Evolutionary conservation across 2,329 filamentous ascomycete species (phyloP), one percentile per base, ranked within the genome.

Genomic region (Colletotrichum melonis): DNA sequence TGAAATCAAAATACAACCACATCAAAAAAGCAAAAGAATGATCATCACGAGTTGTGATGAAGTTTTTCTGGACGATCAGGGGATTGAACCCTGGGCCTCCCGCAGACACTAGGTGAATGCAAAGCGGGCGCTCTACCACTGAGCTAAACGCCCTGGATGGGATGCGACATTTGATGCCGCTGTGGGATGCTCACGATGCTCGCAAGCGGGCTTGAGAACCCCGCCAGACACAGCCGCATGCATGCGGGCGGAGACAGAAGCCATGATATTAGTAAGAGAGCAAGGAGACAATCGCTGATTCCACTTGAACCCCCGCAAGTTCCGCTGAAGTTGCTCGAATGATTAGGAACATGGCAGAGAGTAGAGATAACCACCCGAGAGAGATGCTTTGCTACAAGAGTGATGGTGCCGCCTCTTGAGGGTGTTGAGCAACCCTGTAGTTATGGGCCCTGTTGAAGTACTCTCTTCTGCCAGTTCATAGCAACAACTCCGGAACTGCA

Each of bases 81-180:
- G 58, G 69, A 72, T 72, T 59, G 69, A 72, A 72, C 58, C 69
- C 69, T 72, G 69, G 69, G 67, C 65, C 69, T 72, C 59, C 65
- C 69, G 69, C 69, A 72, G 64, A 46, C 30, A 56, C 38, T 4
- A 35, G 4, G 14, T 24, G 2, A 12, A 69, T 72, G 69, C 69
- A 72, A 72, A 72, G 69, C 69, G 65, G 65, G 59, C 65, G 69
- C 65, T 57, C 57, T 72, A 72, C 69, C 69, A 69, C 69, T 72
- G 58, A 62, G 65, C 69, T 46, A 72, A 54, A 49, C 64, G 65
- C 69, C 69, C 69, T 19, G n/a, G 9, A 1, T 2, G 16, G 12
- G 5, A 2, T 11, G 3, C 14, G 7, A 8, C 19, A 19, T 26
- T 5, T 67, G 16, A 57, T 7, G n/a, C 62, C 62, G 22, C 46